Evolutionary conservation across 805 yeast species (phyloP), one percentile per base, ranked within the genome.

Genomic region (Nakazawaea ernobii): DNA sequence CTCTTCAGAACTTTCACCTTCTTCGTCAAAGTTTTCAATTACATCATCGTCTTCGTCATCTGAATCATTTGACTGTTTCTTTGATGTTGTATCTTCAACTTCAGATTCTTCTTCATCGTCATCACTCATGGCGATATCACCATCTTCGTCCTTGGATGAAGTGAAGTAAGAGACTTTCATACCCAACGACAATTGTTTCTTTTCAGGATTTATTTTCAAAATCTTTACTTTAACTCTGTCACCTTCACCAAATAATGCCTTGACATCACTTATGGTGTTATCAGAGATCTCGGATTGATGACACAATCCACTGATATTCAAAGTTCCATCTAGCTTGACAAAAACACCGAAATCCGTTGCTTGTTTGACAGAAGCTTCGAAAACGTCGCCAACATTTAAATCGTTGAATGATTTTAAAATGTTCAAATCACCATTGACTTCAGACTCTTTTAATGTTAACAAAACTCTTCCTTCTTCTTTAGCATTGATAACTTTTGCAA

Each of bases 341-440:
- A 92, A 92, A 3, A 89, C 96, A 69, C 99, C 99, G 61, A 83
- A 92, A 41, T 87, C 95, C 32, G 90, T 82, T 24, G 83, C 86
- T 51, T 77, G 77, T 60, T 79, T 82, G 39, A 92, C 84, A 2
- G 82, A 67, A 61, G 97, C 99, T 59, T 85, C 92, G 55, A 70
- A 79, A 29, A 83, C 68, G 27, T 84, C 86, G 47, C 86, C 95
- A 44, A 74, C 80, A 48, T 77, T 66, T 47, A 92, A 70, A 49
- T 86, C 94, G 39, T 75, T 82, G 54, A 84, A 82, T 45, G 70
- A 69, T 62, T 84, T 85, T 58, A 80, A 62, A 29, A 73, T 61
- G 48, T 75, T 71, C 50, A 79, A 61, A 20, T 81, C 82, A 39
- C 96, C 96, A 48, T 78, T 79, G 39, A 92, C 80, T 55, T 82